Base-by-base conservation (phyloP, 2,329 filamentous ascomycete genomes). In the Emericellopsis atlantica region DNA sequence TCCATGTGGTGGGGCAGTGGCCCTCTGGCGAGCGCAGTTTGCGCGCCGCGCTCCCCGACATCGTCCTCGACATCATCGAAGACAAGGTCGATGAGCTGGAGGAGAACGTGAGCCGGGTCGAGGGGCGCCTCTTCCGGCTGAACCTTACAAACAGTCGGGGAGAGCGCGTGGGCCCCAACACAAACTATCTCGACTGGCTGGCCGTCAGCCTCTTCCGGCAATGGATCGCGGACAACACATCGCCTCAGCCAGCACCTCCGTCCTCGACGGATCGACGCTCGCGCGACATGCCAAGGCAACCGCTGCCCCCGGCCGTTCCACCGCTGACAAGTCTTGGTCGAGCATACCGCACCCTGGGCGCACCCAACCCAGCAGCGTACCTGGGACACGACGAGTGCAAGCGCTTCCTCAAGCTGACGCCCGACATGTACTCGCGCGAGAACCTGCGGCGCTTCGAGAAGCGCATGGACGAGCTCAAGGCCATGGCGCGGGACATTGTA, bases 1-100 rank as follows among this genome's bases (percentile, higher is more conserved):
- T 95, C 40, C 90, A 96, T 53, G 87, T 95, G 0, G 89, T 95
- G 1, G 90, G 90, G 4, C 86, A 94, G 57, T 96, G 90, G 90
- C 89, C 90, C 0, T 69, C 76, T 1, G 87, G 83, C 14, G 76
- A 88, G 51, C 76, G 82, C 22, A 85, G 85, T 50, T 74, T 95
- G 31, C 79, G 85, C 43, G 72, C 76, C 45, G 70, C 81, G 24
- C 70, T 94, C 33, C 84, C 89, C 1, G 76, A 81, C 22, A 59
- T 74, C 0, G 86, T 95, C 1, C 68, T 95, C 9, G 88, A 95
- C 49, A 72, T 95, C 31, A 93, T 95, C 46, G 86, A 95, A 58
- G 88, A 95, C 61, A 95, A 95, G 60, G 87, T 92, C 5, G 87
- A 94, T 50, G 89, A 95, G 58, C 70, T 95, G 15, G 83, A 88